phyloP scores from a whole-genome alignment of 2,329 filamentous ascomycete genomes.

The Trichoderma asperellum region DNA sequence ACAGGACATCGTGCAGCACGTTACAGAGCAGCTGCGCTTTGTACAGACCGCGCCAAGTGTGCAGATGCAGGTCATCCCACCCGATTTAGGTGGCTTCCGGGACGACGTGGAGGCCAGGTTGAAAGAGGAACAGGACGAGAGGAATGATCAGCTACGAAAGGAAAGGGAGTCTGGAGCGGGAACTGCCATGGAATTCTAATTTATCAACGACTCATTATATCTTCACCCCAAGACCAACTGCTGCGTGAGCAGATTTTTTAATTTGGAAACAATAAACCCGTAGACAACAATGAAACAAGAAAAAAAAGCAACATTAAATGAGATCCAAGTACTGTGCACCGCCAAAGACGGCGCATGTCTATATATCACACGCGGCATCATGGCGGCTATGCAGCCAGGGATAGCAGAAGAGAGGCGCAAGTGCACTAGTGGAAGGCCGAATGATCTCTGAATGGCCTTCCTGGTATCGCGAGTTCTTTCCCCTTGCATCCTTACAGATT shows the following conservation, averaged over 20 bases:
- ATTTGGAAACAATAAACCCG: conserved; percentile 8
- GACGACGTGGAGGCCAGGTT: conserved; percentile 70
- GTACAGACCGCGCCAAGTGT: conserved; percentile 84
- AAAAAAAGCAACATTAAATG: conserved; percentile 21
- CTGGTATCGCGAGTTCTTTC: conserved; percentile 15
- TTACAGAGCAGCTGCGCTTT: conserved; percentile 85
- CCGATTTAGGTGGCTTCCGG: conserved; percentile 70
- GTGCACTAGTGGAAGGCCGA: conserved; percentile 23
- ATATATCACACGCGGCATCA: conserved; percentile 13
- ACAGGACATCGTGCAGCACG: conserved; percentile 73
- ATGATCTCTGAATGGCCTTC: neutral
- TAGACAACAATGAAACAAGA: conserved; percentile 23
- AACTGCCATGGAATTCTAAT: conserved; percentile 57
- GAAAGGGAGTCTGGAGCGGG: conserved; percentile 62
- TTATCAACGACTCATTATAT: conserved; percentile 10
- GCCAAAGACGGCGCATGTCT: conserved; percentile 9
- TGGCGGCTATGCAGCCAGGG: conserved; percentile 5
- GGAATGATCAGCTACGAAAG: conserved; percentile 57
- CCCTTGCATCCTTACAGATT: neutral
- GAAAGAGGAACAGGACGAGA: conserved; percentile 66
- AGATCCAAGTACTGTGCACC: conserved; percentile 14
- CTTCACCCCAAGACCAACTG: conserved; percentile 7
- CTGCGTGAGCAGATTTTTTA: conserved; percentile 5
- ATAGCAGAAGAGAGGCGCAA: conserved; percentile 23
- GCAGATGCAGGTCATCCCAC: conserved; percentile 79